Conservation (phyloP, 2,329 filamentous ascomycete species). For the Waltergamsia citrina region DNA sequence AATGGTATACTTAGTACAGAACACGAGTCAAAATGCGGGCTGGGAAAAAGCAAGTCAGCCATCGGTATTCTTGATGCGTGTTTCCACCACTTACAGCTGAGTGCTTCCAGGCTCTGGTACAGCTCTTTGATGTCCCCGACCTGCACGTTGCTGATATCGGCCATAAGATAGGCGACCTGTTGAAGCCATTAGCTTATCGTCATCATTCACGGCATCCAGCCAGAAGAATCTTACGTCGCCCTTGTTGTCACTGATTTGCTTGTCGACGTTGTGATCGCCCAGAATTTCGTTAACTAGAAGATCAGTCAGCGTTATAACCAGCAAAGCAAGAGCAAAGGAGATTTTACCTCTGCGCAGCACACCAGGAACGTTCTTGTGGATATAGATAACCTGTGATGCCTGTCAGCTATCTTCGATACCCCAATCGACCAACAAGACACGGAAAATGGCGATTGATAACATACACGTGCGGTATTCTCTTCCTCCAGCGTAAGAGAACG, state of each 20-base stretch:
- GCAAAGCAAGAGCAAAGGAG: too few species aligned
- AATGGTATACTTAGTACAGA: slow-evolving; percentile 34
- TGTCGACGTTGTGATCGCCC: slow-evolving; percentile 93
- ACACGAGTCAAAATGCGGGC: slow-evolving; percentile 37
- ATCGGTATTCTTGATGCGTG: neutral
- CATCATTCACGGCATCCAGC: neutral
- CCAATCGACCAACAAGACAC: too few species aligned
- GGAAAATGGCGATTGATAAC: slow-evolving; percentile 3
- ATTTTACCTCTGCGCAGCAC: slow-evolving; percentile 61
- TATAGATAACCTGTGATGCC: slow-evolving; percentile 65
- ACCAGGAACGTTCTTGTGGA: slow-evolving; percentile 93
- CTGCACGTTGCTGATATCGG: slow-evolving; percentile 85
- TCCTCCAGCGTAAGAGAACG: slow-evolving; percentile 87
- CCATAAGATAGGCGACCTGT: slow-evolving; percentile 82
- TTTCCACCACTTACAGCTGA: slow-evolving; percentile 55
- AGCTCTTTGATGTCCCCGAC: slow-evolving; percentile 76
- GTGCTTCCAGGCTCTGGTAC: slow-evolving; percentile 69
- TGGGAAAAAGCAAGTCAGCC: slow-evolving; percentile 10
- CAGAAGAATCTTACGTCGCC: slow-evolving; percentile 50
- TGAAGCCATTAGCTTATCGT: slow-evolving; percentile 21
- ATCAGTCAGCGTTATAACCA: too few species aligned
- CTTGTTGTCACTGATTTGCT: slow-evolving; percentile 94
- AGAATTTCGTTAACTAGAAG: slow-evolving; percentile 89
- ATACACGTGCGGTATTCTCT: slow-evolving; percentile 73
- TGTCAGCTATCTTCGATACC: neutral